These are phyloP conservation scores for Saccharomycopsis sp. DNA, from an alignment of 805 yeast species.

Conservation along the genomic window DNA sequence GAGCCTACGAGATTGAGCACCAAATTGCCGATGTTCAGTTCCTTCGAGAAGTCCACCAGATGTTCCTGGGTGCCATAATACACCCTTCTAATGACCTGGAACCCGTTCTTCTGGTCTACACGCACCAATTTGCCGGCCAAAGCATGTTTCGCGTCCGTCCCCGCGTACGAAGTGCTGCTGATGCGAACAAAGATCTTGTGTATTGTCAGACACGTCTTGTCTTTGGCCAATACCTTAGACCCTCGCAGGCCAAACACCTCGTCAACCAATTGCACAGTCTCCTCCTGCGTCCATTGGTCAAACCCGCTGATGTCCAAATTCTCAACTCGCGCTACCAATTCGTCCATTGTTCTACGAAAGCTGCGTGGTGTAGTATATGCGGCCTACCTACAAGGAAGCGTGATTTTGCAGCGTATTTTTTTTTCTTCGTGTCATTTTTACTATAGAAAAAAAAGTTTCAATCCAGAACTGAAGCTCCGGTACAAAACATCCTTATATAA, in stretches of 20 bases:
- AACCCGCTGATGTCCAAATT: background rate
- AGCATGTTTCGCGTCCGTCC: background rate
- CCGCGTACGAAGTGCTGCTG: background rate
- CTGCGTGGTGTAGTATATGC: too few species aligned
- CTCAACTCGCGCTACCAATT: background rate
- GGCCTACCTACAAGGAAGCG: too few species aligned
- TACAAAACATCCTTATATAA: too few species aligned
- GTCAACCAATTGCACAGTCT: background rate
- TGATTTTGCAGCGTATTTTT: background rate
- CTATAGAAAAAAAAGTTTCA: too few species aligned
- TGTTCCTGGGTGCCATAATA: conserved; percentile 1
- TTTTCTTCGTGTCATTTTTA: background rate
- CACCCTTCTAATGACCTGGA: background rate
- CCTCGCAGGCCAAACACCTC: background rate
- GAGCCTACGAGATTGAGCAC: conserved; percentile 3
- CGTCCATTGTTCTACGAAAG: too few species aligned
- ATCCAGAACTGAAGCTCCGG: too few species aligned
- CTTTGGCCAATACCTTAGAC: background rate
- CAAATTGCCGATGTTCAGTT: conserved; percentile 2
- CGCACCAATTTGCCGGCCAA: background rate
- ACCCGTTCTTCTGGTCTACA: conserved; percentile 3
- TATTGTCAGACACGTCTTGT: background rate
- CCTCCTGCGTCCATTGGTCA: background rate
- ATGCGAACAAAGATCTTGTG: conserved; percentile 10
- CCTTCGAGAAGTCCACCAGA: conserved; percentile 2